Evolutionary conservation across 2,329 filamentous ascomycete species (phyloP), one percentile per base, ranked within the genome.

Genomic region (Tolypocladium guangdongense): DNA sequence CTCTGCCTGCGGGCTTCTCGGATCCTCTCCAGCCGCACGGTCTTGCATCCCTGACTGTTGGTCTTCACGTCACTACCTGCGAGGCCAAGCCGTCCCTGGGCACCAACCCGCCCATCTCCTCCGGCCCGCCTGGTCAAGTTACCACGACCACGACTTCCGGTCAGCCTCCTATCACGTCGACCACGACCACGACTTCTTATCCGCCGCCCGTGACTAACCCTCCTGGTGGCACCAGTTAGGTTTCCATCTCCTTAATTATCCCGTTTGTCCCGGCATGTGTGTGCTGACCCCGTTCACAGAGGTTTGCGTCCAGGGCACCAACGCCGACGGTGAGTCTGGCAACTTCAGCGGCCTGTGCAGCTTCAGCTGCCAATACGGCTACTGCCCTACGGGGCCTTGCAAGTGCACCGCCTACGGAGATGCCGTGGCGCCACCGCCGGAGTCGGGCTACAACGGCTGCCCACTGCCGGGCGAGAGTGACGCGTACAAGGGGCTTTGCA

Each of bases 401-500:
- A 64, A 65, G 43, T 71, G 70, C 51, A 60, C 54, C 3, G 57
- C 55, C 2, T 66, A 65, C 18, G 71, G 69, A 24, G 50, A 60
- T 33, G 63, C 64, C 41, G 52, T 56, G 11, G 60, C 63, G 8
- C 55, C 62, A 20, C 63, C 62, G 7, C 58, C 59, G 0, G 48
- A 54, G 3, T 68, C 59, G 18, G 65, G 65, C 0, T 57, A 59
- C 0, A 39, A 63, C 2, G 70, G 71, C 0, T 68, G 66, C 37
- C 70, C 71, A 4, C 49, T 66, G 2, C 51, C 61, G 0, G 67
- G 67, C 1, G 57, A 66, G 30, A 60, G 63, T 38, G 64, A 68
- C 4, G 62, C 64, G 1, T 78, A 76, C 55, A 56, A 67, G 39
- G 74, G 73, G 0, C 66, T 78, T 18, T 77, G 75, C 57, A 74